Percentiles rank a stretch among this genome's conserved stretches.
phyloP scores from a whole-genome alignment of 805 yeast genomes.

The Yamadazyma akitaensis region DNA sequence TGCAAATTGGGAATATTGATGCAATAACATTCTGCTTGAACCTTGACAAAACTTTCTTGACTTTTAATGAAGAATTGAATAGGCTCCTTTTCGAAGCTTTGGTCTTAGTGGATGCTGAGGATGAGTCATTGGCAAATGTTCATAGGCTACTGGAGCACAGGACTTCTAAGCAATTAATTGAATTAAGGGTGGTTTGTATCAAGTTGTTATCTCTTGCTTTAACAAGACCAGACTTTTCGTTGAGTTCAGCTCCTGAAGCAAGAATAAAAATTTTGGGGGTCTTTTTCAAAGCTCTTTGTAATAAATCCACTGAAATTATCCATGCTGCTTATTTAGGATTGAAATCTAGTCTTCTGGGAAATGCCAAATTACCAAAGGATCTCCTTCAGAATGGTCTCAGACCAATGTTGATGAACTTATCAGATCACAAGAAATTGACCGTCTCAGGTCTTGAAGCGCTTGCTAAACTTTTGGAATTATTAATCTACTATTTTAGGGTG shows the following conservation, averaged over 20 bases:
- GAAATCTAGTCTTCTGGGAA: slow-evolving; percentile 76
- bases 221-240: slow-evolving; percentile 77
- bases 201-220: slow-evolving; percentile 77
- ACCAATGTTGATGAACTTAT: slow-evolving; percentile 92
- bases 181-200: slow-evolving; percentile 86
- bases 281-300: slow-evolving; percentile 88
- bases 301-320: slow-evolving; percentile 79
- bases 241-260: slow-evolving; percentile 71
- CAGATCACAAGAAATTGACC: slow-evolving; percentile 88
- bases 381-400: slow-evolving; percentile 90
- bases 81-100: slow-evolving; percentile 85
- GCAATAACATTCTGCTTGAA: slow-evolving; percentile 91
- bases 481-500: slow-evolving; percentile 91
- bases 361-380: slow-evolving; percentile 89
- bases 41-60: slow-evolving; percentile 74
- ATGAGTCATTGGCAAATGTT: slow-evolving; percentile 86
- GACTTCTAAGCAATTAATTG: slow-evolving; percentile 84
- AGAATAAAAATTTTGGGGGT: slow-evolving; percentile 86
- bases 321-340: slow-evolving; percentile 92
- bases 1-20: slow-evolving; percentile 98
- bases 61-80: slow-evolving; percentile 84
- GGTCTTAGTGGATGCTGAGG: slow-evolving; percentile 96
- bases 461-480: slow-evolving; percentile 77
- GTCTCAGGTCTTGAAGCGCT: slow-evolving; percentile 89
- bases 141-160: slow-evolving; percentile 82